phyloP scores from a whole-genome alignment of 2,329 filamentous ascomycete genomes.

The Verticillium albo-atrum region DNA sequence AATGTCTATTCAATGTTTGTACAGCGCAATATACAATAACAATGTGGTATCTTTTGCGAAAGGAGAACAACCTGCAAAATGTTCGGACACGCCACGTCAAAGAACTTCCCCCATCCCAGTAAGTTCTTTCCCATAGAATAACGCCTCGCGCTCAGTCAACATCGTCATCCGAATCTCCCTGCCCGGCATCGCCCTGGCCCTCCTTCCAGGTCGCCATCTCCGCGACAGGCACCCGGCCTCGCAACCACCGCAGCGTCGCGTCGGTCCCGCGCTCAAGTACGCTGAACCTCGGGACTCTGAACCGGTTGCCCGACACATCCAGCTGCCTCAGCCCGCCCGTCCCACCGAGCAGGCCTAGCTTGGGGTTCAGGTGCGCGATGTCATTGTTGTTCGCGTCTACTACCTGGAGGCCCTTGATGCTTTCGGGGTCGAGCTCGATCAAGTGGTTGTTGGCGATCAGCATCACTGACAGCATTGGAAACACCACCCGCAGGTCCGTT shows the following conservation, averaged over 20 bases:
- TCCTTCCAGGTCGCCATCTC: constrained; percentile 55
- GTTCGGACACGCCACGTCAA: background rate
- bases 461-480: constrained; percentile 66
- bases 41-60: background rate
- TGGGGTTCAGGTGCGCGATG: constrained; percentile 74
- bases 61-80: background rate
- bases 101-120: background rate
- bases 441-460: constrained; percentile 78
- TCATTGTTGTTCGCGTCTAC: constrained; percentile 84
- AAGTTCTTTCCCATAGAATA: background rate
- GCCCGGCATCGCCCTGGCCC: constrained; percentile 31
- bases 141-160: background rate
- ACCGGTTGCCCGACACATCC: constrained; percentile 80
- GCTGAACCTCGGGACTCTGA: constrained; percentile 80
- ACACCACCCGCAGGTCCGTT: constrained; percentile 53
- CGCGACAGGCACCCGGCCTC: constrained; percentile 65
- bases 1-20: background rate
- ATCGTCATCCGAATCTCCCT: constrained; percentile 15
- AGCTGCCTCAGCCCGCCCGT: constrained; percentile 57
- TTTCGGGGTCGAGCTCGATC: constrained; percentile 65
- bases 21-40: background rate
- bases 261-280: constrained; percentile 85
- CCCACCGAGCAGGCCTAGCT: constrained; percentile 71
- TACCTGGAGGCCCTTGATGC: constrained; percentile 68
- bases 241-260: constrained; percentile 74